Evolutionary conservation across 352 stramenopile species (phyloP), one percentile per base, ranked within the genome.

Genomic region (Pythium monospermum): DNA sequence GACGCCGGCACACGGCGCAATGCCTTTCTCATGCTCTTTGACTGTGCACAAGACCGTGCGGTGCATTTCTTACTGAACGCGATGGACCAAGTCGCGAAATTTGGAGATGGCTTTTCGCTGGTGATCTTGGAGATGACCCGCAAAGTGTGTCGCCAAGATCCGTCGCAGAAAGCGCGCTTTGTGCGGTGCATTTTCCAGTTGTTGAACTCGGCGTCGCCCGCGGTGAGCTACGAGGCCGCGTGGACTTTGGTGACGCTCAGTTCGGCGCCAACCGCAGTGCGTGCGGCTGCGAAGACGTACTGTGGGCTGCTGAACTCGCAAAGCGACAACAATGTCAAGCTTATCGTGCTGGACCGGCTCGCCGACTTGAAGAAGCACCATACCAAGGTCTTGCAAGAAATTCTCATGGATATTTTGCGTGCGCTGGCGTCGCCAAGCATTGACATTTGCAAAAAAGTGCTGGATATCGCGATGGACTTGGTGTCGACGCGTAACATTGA

Each of bases 311-410:
- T 99, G 15, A 98, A 98, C 69, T 94, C 82, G 28, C 94, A 99
- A 69, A 99, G 96, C 68, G 97, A 99, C 73, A 99, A 99, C 74
- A 99, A 99, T 62, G 95, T 99, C 43, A 99, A 99, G 76, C 83
- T 99, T 13, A 99, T 99, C 71, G 94, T 99, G 33, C 79, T 99
- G 18, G 96, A 99, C 61, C 88, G 96, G 4, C 79, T 99, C 12
- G 90, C 90, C 19, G 90, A 96, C 40, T 78, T 99, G n/a, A 98
- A 98, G 70, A 97, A 98, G 65, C 93, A 97, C 61, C 88, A 97
- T 57, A 89, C 83, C 22, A 99, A 99, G 78, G 85, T 99, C 56
- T 61, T 99, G 28, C 96, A 99, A 71, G 97, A 99, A 62, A 87
- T 99, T 30, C 73, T 99, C 46, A 99, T 99, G 95, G 97, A 99